phyloP scores from a whole-genome alignment of 805 yeast species.

The Candida caryicola region DNA sequence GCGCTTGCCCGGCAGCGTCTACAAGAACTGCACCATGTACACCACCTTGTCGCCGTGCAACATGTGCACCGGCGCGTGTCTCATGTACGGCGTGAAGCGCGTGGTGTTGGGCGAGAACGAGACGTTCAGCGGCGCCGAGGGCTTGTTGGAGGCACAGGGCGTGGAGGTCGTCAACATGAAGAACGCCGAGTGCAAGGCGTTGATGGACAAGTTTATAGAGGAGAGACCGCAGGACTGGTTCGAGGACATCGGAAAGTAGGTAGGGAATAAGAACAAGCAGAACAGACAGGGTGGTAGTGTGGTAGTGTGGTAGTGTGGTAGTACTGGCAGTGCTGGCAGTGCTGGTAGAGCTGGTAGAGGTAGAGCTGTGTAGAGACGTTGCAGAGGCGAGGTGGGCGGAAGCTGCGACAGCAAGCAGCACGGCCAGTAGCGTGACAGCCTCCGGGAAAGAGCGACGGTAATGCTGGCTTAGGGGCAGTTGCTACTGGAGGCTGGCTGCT shows the following conservation, averaged over 20 bases:
- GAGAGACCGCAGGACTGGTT: slow-evolving; percentile 78
- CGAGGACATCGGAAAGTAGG: slow-evolving; percentile 68
- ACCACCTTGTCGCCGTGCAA: slow-evolving; percentile 91
- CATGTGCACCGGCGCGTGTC: slow-evolving; percentile 93
- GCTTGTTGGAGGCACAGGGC: slow-evolving; percentile 61
- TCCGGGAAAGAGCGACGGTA: no score
- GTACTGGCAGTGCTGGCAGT: no score
- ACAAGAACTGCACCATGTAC: slow-evolving; percentile 85
- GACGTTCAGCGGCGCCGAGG: slow-evolving; percentile 83
- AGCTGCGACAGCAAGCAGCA: no score
- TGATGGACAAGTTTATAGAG: slow-evolving; percentile 76
- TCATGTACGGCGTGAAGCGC: slow-evolving; percentile 83
- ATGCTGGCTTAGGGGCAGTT: no score
- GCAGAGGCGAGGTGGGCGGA: no score
- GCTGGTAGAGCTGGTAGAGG: no score
- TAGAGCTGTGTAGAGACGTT: no score
- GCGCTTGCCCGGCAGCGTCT: slow-evolving; percentile 72
- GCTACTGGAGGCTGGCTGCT: no score
- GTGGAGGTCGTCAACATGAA: slow-evolving; percentile 67
- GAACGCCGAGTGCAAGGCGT: slow-evolving; percentile 57
- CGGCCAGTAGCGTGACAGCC: no score
- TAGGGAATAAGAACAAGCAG: no score
- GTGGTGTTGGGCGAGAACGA: slow-evolving; percentile 87
- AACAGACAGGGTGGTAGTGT: no score
- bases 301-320: no score